Evolutionary conservation across 306 rosid species (phyloP).

Genomic region (Sphenostylis stenocarpa): DNA sequence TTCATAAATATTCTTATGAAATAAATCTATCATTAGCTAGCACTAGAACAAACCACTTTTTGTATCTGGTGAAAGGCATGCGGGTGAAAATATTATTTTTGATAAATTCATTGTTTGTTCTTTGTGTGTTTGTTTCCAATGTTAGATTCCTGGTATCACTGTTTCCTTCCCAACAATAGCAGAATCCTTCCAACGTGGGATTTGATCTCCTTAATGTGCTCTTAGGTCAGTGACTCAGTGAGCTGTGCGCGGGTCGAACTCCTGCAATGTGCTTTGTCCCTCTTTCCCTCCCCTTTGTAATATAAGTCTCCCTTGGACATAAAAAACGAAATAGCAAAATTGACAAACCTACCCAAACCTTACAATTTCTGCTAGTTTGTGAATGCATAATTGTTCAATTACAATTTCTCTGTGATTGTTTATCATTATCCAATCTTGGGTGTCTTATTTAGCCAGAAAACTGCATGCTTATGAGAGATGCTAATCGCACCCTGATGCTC

Average conservation of each 20-base stretch:
- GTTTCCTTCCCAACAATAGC: constrained; percentile 2
- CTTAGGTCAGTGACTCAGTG: neutral
- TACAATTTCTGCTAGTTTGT: constrained; percentile 17
- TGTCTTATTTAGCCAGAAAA: constrained; percentile 1
- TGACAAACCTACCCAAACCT: constrained; percentile 19
- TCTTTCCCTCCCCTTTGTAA: neutral
- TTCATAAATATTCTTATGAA: neutral
- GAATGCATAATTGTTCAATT: constrained; percentile 12
- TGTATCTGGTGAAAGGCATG: neutral
- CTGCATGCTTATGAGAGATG: neutral
- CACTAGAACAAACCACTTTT: constrained; percentile 1
- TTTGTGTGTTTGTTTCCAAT: neutral
- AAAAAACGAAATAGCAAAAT: neutral
- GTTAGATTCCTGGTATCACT: neutral
- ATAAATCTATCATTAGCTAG: neutral
- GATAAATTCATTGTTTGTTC: neutral
- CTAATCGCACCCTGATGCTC: constrained; percentile 23
- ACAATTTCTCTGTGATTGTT: neutral
- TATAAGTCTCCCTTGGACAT: neutral
- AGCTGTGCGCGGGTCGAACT: no score
- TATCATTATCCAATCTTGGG: neutral
- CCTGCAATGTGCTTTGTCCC: neutral
- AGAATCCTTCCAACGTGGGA: neutral
- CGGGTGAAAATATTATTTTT: neutral
- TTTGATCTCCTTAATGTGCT: neutral